Percentiles rank a stretch among this genome's conserved stretches.
Conservation (phyloP, 129 eudicot species). For the Ambrosia artemisiifolia region DNA sequence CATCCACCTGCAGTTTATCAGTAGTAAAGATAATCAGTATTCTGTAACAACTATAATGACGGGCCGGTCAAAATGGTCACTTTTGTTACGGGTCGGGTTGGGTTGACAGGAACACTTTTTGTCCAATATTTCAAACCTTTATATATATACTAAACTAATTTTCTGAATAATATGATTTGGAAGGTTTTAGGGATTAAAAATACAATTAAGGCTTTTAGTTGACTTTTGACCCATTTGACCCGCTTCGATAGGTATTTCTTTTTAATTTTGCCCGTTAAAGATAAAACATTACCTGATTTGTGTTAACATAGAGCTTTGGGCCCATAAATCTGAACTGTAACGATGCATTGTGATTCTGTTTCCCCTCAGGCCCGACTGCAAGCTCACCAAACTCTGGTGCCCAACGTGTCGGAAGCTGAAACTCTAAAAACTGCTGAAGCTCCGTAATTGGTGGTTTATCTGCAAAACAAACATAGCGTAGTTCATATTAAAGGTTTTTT, state of each 20-base stretch:
- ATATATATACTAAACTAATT: background rate
- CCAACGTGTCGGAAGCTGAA: conserved; percentile 77
- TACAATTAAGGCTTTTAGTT: background rate
- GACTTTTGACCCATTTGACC: conserved; percentile 8
- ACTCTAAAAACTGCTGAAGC: conserved; percentile 66
- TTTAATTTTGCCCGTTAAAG: background rate
- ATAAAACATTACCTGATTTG: conserved; percentile 44
- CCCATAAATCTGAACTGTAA: conserved; percentile 70
- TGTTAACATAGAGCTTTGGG: conserved; percentile 72
- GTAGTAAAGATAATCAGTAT: background rate
- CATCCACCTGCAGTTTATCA: conserved; percentile 54
- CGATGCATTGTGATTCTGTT: conserved; percentile 49
- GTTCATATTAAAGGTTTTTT: background rate
- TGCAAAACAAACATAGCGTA: conserved; percentile 24
- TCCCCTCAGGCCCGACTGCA: conserved; percentile 68
- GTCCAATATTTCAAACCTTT: background rate
- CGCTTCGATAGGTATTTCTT: background rate
- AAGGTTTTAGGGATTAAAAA: background rate
- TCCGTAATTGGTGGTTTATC: conserved; percentile 80
- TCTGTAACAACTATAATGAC: background rate
- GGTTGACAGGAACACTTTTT: background rate
- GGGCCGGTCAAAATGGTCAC: background rate
- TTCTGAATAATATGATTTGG: background rate
- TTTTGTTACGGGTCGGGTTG: background rate
- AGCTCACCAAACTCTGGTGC: conserved; percentile 77